phyloP scores from a whole-genome alignment of 78 protist species.

The Dictyostelium brefeldianum region DNA sequence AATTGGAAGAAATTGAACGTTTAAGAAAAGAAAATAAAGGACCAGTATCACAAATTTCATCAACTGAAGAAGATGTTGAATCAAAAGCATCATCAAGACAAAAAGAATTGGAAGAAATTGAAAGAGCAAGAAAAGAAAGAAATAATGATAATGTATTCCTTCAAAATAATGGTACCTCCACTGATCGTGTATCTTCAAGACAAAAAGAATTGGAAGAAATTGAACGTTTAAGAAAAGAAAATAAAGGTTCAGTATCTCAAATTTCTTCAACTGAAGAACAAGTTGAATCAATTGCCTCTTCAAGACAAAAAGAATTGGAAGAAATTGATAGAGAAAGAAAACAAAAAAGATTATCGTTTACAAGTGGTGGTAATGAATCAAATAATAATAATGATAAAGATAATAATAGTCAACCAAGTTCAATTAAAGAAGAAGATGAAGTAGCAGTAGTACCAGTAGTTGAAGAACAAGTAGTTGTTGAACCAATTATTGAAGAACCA shows the following conservation, averaged over 20 bases:
- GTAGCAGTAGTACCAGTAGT: not conserved
- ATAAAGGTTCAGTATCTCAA: not conserved
- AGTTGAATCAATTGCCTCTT: not conserved
- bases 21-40: conserved; percentile 21
- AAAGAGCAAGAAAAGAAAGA: conserved; percentile 13
- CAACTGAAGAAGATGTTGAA: not conserved
- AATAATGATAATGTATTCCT: conserved; percentile 9
- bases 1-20: conserved; percentile 37
- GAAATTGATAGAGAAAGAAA: conserved; percentile 31
- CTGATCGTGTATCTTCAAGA: conserved; percentile 14
- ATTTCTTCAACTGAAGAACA: not conserved
- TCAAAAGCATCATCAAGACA: not conserved
- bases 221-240: conserved; percentile 18
- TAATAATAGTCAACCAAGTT: not conserved
- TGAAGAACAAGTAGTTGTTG: not conserved
- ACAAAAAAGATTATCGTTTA: conserved; percentile 31
- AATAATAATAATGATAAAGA: not conserved
- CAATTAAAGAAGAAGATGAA: conserved; percentile 21
- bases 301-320: conserved; percentile 41
- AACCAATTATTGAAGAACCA: conserved; percentile 17
- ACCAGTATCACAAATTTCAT: not conserved
- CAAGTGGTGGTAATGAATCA: not conserved
- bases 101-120: conserved; percentile 27
- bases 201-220: conserved; percentile 40
- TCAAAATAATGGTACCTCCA: conserved; percentile 7